phyloP scores from a whole-genome alignment of 495 filamentous ascomycete species.

The Clavariopsis aquatica region DNA sequence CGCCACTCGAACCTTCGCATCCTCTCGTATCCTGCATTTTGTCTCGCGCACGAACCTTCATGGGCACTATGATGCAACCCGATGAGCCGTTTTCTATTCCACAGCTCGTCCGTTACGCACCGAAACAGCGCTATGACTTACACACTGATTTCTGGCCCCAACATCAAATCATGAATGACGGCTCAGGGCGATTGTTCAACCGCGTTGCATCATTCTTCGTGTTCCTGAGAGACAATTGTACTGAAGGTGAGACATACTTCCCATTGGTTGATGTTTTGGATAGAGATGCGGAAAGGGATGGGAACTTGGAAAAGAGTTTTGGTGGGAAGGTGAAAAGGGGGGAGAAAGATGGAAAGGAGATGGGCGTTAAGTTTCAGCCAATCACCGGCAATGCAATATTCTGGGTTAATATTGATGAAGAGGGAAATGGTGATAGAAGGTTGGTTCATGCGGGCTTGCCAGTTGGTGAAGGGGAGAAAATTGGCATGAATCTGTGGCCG shows the following conservation, averaged over 20 bases:
- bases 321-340: constrained; percentile 8
- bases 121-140: constrained; percentile 53
- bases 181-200: constrained; percentile 42
- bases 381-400: constrained; percentile 56
- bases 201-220: constrained; percentile 37
- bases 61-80: constrained; percentile 51
- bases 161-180: constrained; percentile 26
- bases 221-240: constrained; percentile 24
- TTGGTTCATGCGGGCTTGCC: constrained; percentile 55
- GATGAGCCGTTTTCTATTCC: constrained; percentile 49
- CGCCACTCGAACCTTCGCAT: constrained; percentile 13
- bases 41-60: constrained; percentile 36
- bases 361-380: constrained; percentile 53
- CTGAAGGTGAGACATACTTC: constrained; percentile 30
- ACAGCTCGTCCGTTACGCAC: constrained; percentile 56
- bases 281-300: constrained; percentile 10
- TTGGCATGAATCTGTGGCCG: constrained; percentile 59
- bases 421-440: constrained; percentile 52
- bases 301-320: constrained; percentile 3
- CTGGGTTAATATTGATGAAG: constrained; percentile 53
- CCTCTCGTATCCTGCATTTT: constrained; percentile 26
- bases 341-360: constrained; percentile 41
- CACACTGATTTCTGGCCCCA: constrained; percentile 58
- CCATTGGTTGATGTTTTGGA: constrained; percentile 19
- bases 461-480: constrained; percentile 51